phyloP scores from a whole-genome alignment of 2,329 filamentous ascomycete genomes.

The Clarireedia sp. region DNA sequence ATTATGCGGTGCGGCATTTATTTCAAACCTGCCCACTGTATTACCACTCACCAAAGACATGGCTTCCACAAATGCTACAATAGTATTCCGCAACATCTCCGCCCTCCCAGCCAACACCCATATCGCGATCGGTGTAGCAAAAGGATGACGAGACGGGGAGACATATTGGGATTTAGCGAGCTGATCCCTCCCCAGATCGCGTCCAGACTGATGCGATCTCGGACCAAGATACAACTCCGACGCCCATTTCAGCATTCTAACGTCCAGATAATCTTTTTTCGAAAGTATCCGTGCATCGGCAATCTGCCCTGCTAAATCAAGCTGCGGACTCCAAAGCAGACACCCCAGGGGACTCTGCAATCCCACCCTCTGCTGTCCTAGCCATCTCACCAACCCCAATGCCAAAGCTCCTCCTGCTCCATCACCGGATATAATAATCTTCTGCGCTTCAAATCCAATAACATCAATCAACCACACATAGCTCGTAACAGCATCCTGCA shows the following conservation, averaged over 20 bases:
- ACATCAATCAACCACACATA: background rate
- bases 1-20: background rate
- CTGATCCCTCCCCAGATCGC: background rate
- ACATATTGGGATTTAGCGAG: background rate
- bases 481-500: background rate
- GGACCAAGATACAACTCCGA: background rate
- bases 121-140: background rate
- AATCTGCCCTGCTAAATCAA: background rate
- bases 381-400: background rate
- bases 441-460: background rate
- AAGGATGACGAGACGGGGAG: background rate
- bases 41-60: background rate
- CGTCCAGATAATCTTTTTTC: background rate
- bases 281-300: background rate
- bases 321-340: background rate
- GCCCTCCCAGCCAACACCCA: background rate
- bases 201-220: background rate
- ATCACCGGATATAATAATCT: background rate
- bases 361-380: background rate
- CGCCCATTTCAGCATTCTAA: background rate
- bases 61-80: background rate
- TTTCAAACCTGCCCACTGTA: background rate
- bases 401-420: background rate
- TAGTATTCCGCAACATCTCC: background rate
- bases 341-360: background rate